Conservation (phyloP, 2,329 filamentous ascomycete species). For the Fusarium nisikadoi region DNA sequence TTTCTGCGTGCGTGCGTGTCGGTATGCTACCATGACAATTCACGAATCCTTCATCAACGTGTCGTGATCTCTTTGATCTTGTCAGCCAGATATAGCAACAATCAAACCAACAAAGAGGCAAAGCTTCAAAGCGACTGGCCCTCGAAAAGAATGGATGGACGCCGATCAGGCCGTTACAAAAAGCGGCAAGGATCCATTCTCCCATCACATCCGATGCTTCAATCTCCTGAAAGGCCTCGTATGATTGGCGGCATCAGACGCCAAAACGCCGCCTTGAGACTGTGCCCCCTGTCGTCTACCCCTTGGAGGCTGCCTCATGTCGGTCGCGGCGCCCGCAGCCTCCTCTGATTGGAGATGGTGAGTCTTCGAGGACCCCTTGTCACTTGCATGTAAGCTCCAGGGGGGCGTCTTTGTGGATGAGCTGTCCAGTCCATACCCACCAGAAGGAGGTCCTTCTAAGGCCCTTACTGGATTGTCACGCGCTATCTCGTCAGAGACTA, state of each 20-base stretch:
- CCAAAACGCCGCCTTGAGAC: conserved; percentile 35
- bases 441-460: conserved; percentile 32
- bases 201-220: conserved; percentile 33
- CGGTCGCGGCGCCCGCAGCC: conserved; percentile 41
- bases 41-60: conserved; percentile 21
- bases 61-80: conserved; percentile 23
- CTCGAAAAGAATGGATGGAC: conserved; percentile 26
- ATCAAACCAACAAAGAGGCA: conserved; percentile 22
- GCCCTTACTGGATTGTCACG: conserved; percentile 39
- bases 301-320: conserved; percentile 36
- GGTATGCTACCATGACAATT: conserved; percentile 7
- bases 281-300: conserved; percentile 25
- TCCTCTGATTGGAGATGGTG: conserved; percentile 35
- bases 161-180: conserved; percentile 42
- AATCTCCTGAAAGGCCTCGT: conserved; percentile 36
- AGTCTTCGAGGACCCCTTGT: conserved; percentile 22
- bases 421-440: conserved; percentile 31
- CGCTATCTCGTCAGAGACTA: conserved; percentile 40
- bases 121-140: conserved; percentile 18
- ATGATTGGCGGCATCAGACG: conserved; percentile 41
- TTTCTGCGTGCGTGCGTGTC: not conserved
- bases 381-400: conserved; percentile 28
- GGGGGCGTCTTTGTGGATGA: conserved; percentile 28
- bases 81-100: conserved; percentile 22
- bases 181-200: conserved; percentile 35